Evolutionary conservation across 1,284 basidiomycete genomes (phyloP).

Genomic region (Trametes hirsuta): DNA sequence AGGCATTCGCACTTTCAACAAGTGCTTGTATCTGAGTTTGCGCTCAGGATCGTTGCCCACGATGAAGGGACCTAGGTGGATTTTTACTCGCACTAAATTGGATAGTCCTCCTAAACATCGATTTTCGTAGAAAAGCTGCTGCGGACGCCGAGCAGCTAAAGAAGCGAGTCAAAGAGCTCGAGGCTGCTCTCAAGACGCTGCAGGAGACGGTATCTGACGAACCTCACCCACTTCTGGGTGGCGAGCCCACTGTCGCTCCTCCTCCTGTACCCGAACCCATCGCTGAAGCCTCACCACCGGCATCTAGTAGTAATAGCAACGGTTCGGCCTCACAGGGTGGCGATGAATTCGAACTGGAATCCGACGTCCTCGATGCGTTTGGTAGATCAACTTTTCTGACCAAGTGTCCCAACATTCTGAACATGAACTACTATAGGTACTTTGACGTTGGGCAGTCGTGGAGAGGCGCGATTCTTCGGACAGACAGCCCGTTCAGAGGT

Average conservation of each 20-base stretch:
- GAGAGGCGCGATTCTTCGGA: conserved; percentile 60
- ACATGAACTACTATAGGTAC: conserved; percentile 46
- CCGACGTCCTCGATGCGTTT: conserved; percentile 56
- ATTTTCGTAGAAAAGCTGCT: conserved; percentile 50
- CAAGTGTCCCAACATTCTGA: neutral
- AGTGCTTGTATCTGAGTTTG: neutral
- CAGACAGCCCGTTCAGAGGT: conserved; percentile 69
- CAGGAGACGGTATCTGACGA: conserved; percentile 51
- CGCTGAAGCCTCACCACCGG: conserved; percentile 8
- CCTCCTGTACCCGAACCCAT: neutral
- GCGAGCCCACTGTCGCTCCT: conserved; percentile 13
- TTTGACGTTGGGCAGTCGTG: conserved; percentile 57
- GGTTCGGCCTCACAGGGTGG: neutral
- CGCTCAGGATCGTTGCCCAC: conserved; percentile 56
- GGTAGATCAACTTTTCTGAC: conserved; percentile 38
- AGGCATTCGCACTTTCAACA: neutral
- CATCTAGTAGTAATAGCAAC: neutral
- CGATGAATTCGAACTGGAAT: conserved; percentile 38
- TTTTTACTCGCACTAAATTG: neutral
- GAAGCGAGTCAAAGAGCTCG: conserved; percentile 59
- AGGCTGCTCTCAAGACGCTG: conserved; percentile 52
- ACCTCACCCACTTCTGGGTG: conserved; percentile 48
- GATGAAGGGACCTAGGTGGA: conserved; percentile 51
- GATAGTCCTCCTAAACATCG: neutral
- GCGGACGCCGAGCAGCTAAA: conserved; percentile 70